Evolutionary conservation across 2,329 filamentous ascomycete genomes (phyloP).

Genomic region (Cladophialophora immunda): DNA sequence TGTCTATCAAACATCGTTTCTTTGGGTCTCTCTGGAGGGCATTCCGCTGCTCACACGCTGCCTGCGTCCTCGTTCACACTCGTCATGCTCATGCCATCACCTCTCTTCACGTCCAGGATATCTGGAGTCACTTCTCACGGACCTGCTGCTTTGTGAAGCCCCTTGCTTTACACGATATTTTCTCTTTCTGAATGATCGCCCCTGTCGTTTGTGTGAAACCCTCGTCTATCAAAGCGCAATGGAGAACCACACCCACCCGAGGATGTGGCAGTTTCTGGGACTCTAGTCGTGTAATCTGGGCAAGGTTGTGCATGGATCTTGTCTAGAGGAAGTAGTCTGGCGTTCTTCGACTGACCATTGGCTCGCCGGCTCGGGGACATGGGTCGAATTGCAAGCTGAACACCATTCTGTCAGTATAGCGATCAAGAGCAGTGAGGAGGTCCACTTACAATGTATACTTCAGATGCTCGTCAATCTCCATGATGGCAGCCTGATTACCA

Average conservation of each 20-base stretch:
- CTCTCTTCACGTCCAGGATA: background rate
- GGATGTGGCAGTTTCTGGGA: background rate
- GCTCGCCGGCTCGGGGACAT: conserved; percentile 94
- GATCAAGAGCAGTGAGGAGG: conserved; percentile 41
- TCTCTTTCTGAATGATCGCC: background rate
- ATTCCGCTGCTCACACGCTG: background rate
- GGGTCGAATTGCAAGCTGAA: conserved; percentile 97
- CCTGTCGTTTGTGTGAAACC: background rate
- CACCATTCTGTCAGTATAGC: conserved; percentile 19
- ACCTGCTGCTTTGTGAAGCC: background rate
- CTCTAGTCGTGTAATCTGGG: background rate
- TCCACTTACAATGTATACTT: conserved; percentile 96
- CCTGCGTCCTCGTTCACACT: conserved; percentile 4
- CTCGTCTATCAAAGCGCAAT: background rate
- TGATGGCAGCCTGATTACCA: conserved; percentile 99
- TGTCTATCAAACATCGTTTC: conserved; percentile 5
- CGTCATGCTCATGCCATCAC: background rate
- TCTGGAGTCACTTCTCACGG: background rate
- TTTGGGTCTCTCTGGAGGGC: background rate
- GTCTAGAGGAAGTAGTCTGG: conserved; percentile 95
- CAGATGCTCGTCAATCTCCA: conserved; percentile 99
- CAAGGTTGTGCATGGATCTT: background rate
- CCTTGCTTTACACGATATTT: background rate
- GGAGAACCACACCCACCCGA: background rate
- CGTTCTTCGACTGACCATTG: conserved; percentile 97